Evolutionary conservation across 2,329 filamentous ascomycete species (phyloP).

Genomic region (Fusarium sp.): DNA sequence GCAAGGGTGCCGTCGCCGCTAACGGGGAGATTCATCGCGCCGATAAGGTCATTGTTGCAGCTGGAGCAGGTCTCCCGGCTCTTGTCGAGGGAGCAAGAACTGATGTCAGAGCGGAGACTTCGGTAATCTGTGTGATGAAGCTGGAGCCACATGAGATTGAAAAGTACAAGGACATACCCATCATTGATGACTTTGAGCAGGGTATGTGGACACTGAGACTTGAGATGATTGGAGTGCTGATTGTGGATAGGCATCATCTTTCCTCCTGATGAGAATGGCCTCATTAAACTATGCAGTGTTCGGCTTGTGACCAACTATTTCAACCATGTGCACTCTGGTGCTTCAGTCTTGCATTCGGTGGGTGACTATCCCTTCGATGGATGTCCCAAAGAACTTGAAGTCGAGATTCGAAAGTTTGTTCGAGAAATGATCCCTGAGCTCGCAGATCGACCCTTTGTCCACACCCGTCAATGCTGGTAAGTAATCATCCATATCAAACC

Average conservation of each 20-base stretch:
- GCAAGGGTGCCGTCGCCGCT: conserved; percentile 58
- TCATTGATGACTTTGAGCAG: conserved; percentile 45
- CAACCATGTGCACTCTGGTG: conserved; percentile 39
- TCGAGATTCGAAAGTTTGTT: conserved; percentile 60
- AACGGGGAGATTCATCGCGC: conserved; percentile 59
- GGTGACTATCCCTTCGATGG: conserved; percentile 39
- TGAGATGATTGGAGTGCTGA: neutral
- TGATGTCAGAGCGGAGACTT: conserved; percentile 69
- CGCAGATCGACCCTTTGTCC: conserved; percentile 54
- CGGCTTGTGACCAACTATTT: conserved; percentile 60
- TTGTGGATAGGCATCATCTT: conserved; percentile 57
- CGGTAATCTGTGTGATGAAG: conserved; percentile 68
- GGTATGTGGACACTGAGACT: neutral
- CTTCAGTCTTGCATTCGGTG: conserved; percentile 31
- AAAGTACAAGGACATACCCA: conserved; percentile 53
- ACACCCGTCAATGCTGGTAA: conserved; percentile 55
- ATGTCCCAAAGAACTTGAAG: conserved; percentile 59
- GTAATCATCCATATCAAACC: conserved; percentile 24
- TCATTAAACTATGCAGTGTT: conserved; percentile 64
- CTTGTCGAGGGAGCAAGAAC: conserved; percentile 68
- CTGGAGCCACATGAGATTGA: conserved; percentile 66
- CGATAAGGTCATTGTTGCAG: conserved; percentile 69
- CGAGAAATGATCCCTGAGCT: conserved; percentile 47
- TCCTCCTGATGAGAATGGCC: conserved; percentile 56
- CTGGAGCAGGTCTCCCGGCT: conserved; percentile 71